Conservation (phyloP, 345 rosid genomes). For the Rhizophora mangle region DNA sequence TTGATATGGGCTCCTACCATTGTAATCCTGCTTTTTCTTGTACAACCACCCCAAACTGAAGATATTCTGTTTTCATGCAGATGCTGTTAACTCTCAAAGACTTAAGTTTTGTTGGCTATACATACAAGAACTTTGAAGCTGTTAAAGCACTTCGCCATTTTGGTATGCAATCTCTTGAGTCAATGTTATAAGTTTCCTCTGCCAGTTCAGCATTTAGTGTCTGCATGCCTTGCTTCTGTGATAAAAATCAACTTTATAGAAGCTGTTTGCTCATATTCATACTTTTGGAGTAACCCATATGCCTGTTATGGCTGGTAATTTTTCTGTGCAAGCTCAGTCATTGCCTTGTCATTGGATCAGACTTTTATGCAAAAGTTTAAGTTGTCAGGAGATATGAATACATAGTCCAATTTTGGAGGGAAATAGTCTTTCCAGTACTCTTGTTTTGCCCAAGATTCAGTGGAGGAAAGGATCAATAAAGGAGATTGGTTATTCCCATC, state of each 20-base stretch:
- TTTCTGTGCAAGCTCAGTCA: not conserved
- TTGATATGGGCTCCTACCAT: not conserved
- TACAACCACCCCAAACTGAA: not conserved
- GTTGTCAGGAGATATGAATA: not conserved
- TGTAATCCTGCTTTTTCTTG: not conserved
- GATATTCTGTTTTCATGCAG: slow-evolving; percentile 40
- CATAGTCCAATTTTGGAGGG: not conserved
- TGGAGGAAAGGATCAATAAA: not conserved
- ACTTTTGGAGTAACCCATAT: not conserved
- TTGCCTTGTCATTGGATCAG: not conserved
- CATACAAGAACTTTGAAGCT: slow-evolving; percentile 95
- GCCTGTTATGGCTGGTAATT: not conserved
- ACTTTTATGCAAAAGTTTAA: not conserved
- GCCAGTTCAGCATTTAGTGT: not conserved
- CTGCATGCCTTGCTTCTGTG: not conserved
- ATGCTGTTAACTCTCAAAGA: slow-evolving; percentile 78
- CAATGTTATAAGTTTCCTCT: not conserved
- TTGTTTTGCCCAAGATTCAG: not conserved
- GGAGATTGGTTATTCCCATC: not conserved
- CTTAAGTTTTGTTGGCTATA: slow-evolving; percentile 93
- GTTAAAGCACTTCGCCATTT: slow-evolving; percentile 65
- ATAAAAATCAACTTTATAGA: not conserved
- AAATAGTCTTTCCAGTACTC: not conserved
- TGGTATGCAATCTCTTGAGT: slow-evolving; percentile 42
- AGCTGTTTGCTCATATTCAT: not conserved